Evolutionary conservation across 2,329 filamentous ascomycete genomes (phyloP).

Genomic region (Alternaria brassicae): DNA sequence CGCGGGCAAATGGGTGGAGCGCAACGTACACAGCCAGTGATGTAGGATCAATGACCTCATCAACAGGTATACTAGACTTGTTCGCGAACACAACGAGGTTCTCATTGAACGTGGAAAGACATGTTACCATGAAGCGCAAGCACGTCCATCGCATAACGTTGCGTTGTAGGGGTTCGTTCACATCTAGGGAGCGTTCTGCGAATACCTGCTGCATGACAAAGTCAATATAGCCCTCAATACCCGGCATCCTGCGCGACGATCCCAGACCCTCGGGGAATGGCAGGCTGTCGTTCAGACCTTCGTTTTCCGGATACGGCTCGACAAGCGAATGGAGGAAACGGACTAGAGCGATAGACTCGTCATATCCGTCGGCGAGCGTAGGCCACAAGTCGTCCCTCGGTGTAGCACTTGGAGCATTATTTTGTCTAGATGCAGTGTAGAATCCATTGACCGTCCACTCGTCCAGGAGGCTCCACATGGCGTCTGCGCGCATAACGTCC

Average conservation of each 20-base stretch:
- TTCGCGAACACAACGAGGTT: constrained; percentile 87
- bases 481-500: constrained; percentile 68
- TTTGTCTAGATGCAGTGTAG: constrained; percentile 43
- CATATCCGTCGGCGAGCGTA: constrained; percentile 78
- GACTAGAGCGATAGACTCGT: constrained; percentile 85
- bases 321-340: constrained; percentile 76
- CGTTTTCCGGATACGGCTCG: constrained; percentile 67
- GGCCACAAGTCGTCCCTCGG: constrained; percentile 64
- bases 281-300: constrained; percentile 73
- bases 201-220: constrained; percentile 85
- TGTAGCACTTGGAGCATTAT: constrained; percentile 27
- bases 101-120: constrained; percentile 89
- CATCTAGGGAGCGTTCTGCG: constrained; percentile 68
- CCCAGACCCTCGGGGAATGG: constrained; percentile 89
- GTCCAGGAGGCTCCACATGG: constrained; percentile 83
- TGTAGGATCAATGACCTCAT: constrained; percentile 74
- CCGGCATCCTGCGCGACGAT: constrained; percentile 76
- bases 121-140: constrained; percentile 80
- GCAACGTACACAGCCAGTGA: constrained; percentile 81
- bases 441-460: constrained; percentile 67
- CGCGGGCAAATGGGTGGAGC: constrained; percentile 88
- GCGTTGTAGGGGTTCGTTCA: constrained; percentile 69
- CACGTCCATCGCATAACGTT: constrained; percentile 79
- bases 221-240: constrained; percentile 92
- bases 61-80: constrained; percentile 75